Conservation (phyloP, 345 rosid genomes). For the Aquilaria sinensis region DNA sequence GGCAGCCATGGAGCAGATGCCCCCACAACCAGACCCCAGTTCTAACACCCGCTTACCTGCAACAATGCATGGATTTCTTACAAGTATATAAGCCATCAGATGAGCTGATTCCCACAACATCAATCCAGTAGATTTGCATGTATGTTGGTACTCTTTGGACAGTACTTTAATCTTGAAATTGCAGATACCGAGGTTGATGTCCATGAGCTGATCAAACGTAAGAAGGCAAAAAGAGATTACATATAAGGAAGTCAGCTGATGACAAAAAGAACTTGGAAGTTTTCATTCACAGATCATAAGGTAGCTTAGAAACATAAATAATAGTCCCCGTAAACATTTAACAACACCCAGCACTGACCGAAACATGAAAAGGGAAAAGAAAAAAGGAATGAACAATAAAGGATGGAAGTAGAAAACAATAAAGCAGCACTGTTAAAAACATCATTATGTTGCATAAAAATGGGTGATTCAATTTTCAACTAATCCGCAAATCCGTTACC, state of each 20-base stretch:
- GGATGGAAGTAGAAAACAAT: too few relatives aligned
- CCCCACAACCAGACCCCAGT: conserved; percentile 76
- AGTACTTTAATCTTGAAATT: conserved; percentile 46
- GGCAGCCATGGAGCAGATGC: conserved; percentile 90
- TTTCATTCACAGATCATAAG: too few relatives aligned
- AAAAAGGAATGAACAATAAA: too few relatives aligned
- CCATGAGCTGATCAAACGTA: conserved; percentile 34
- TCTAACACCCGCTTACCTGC: conserved; percentile 65
- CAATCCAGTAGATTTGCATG: conserved; percentile 86
- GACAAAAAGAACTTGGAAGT: too few relatives aligned
- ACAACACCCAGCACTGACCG: too few relatives aligned
- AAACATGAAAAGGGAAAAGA: too few relatives aligned
- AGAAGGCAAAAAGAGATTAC: not conserved
- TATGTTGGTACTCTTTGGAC: conserved; percentile 82
- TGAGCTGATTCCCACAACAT: conserved; percentile 97
- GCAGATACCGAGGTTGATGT: conserved; percentile 34
- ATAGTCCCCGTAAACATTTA: too few relatives aligned
- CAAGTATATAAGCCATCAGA: conserved; percentile 71
- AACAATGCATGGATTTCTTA: conserved; percentile 63
- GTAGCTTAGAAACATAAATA: too few relatives aligned
- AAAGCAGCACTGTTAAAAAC: too few relatives aligned
- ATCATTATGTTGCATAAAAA: too few relatives aligned
- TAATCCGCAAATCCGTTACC: conserved; percentile 30
- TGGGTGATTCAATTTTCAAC: not conserved
- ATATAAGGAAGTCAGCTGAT: too few relatives aligned